Evolutionary conservation across 139 green algal species (phyloP).

Genomic region (Chlamydomonas incerta): DNA sequence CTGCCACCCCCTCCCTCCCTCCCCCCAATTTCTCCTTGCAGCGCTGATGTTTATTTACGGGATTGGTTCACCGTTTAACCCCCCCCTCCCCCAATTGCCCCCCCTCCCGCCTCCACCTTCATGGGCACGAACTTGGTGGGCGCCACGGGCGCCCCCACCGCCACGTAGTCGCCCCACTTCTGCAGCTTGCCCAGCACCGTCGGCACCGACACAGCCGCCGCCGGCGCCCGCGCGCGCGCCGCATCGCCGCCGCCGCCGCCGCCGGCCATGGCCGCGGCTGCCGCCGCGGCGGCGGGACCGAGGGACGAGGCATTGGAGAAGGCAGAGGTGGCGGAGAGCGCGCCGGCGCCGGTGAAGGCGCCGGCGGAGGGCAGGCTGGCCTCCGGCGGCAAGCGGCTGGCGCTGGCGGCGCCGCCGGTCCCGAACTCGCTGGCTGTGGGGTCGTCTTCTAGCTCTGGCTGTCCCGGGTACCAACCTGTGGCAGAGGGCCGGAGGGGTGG

Average conservation of each 20-base stretch:
- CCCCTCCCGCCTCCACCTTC: conserved; percentile 26
- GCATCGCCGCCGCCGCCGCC: no score
- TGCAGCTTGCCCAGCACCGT: conserved; percentile 78
- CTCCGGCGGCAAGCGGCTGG: neutral
- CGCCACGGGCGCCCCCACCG: conserved; percentile 37
- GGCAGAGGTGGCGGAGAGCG: no score
- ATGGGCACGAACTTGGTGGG: conserved; percentile 59
- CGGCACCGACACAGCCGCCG: neutral
- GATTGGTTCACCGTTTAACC: no score
- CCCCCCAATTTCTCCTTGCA: no score
- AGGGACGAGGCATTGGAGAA: no score
- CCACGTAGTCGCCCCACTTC: conserved; percentile 70
- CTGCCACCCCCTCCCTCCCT: no score
- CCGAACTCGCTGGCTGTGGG: no score
- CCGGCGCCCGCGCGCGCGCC: no score
- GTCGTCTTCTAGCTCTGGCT: conserved; percentile 6
- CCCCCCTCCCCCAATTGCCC: neutral
- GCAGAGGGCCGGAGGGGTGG: neutral
- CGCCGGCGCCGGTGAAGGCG: no score
- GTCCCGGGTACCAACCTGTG: conserved; percentile 27
- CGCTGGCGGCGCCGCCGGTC: neutral
- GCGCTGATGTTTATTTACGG: no score
- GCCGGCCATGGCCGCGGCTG: no score
- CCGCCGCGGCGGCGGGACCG: no score
- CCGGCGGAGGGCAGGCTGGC: neutral